phyloP scores from a whole-genome alignment of 192 early-diverging fungal genomes.

The Globomyces pollinis-pini region DNA sequence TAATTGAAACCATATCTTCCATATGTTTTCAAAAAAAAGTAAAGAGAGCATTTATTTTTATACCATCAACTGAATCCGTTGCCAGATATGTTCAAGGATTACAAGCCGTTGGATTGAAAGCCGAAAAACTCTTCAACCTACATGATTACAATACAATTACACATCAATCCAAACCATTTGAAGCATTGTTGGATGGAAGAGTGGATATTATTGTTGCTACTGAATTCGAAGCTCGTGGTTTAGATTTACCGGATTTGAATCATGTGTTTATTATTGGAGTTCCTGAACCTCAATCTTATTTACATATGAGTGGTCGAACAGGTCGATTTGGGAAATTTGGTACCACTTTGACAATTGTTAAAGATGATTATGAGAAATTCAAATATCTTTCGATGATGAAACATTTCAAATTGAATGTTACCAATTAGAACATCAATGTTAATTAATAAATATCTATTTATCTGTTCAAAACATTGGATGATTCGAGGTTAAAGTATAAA shows the following conservation, averaged over 20 bases:
- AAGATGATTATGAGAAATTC: background rate
- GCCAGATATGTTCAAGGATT: slow-evolving; percentile 16
- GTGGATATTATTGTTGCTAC: slow-evolving; percentile 50
- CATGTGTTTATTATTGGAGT: slow-evolving; percentile 81
- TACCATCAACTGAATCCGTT: slow-evolving; percentile 24
- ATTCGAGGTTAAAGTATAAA: background rate
- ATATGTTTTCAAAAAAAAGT: slow-evolving; percentile 21
- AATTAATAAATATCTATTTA: background rate
- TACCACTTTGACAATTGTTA: slow-evolving; percentile 4
- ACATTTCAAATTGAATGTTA: background rate
- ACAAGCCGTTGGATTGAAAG: slow-evolving; percentile 20
- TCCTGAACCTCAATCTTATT: slow-evolving; percentile 56
- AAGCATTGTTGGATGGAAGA: background rate
- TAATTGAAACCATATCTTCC: slow-evolving; percentile 20
- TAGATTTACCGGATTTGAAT: slow-evolving; percentile 71
- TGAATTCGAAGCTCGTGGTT: slow-evolving; percentile 70
- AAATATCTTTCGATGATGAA: slow-evolving; percentile 8
- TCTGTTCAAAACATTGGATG: background rate
- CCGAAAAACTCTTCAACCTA: slow-evolving; percentile 20
- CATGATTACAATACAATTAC: slow-evolving; percentile 15
- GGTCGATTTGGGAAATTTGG: slow-evolving; percentile 66
- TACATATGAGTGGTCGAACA: slow-evolving; percentile 83
- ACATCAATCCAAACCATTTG: background rate
- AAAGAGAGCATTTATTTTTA: slow-evolving; percentile 31
- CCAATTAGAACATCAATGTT: background rate